Evolutionary conservation across 257 asterid genomes (phyloP).

Genomic region (Lithospermum erythrorhizon): DNA sequence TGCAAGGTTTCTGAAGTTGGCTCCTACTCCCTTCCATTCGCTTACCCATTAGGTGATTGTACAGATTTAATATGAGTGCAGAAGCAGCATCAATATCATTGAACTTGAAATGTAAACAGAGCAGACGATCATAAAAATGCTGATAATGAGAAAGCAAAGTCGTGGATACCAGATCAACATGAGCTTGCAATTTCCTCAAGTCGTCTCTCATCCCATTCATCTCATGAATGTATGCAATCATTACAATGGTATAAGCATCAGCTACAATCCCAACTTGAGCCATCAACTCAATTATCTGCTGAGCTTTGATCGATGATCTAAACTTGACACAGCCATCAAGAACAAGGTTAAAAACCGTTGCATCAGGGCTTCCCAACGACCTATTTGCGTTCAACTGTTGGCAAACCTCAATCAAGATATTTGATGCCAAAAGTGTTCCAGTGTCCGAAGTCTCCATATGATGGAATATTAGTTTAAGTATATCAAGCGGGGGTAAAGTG

Average conservation of each 20-base stretch:
- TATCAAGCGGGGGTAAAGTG: slow-evolving; percentile 36
- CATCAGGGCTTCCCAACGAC: slow-evolving; percentile 38
- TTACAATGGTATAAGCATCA: slow-evolving; percentile 58
- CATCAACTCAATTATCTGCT: slow-evolving; percentile 66
- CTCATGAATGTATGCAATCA: slow-evolving; percentile 60
- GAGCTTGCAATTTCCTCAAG: slow-evolving; percentile 50
- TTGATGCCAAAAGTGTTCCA: slow-evolving; percentile 54
- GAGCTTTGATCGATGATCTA: slow-evolving; percentile 53
- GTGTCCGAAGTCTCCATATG: slow-evolving; percentile 67
- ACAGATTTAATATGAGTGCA: slow-evolving; percentile 42
- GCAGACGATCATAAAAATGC: slow-evolving; percentile 56
- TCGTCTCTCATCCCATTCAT: slow-evolving; percentile 60
- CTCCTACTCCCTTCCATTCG: slow-evolving; percentile 9
- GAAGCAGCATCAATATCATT: slow-evolving; percentile 68
- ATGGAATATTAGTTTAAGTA: slow-evolving; percentile 35
- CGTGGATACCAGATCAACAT: slow-evolving; percentile 35
- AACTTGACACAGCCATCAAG: slow-evolving; percentile 71
- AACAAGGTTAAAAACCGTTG: slow-evolving; percentile 58
- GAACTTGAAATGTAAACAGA: slow-evolving; percentile 63
- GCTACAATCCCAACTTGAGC: slow-evolving; percentile 47
- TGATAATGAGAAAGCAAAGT: slow-evolving; percentile 32
- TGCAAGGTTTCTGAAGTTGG: slow-evolving; percentile 23
- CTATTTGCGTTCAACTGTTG: slow-evolving; percentile 16
- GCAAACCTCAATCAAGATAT: slow-evolving; percentile 55
- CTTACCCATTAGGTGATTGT: slow-evolving; percentile 12